Conservation (phyloP, 768 basidiomycete genomes). For the Mycena galopus region DNA sequence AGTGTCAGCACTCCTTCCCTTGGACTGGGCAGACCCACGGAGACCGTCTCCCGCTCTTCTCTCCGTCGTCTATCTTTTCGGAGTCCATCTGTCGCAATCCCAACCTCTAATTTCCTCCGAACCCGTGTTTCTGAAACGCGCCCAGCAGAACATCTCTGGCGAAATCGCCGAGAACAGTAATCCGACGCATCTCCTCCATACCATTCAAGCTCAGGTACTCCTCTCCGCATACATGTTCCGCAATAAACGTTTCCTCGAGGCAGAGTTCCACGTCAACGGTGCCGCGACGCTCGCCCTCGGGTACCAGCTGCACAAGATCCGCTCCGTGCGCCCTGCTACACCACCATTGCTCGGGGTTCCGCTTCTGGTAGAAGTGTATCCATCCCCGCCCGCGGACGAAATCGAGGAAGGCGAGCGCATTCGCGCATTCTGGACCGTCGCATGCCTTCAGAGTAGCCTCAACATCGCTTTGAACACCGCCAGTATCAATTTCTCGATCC, state of each 20-base stretch:
- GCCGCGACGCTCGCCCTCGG: slow-evolving; percentile 29
- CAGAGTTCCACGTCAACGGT: slow-evolving; percentile 27
- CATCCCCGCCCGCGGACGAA: slow-evolving; percentile 1
- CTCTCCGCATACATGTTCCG: slow-evolving; percentile 30
- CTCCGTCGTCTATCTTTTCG: slow-evolving; percentile 24
- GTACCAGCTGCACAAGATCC: slow-evolving; percentile 25
- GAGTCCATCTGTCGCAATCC: slow-evolving; percentile 24
- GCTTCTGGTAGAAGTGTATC: neutral
- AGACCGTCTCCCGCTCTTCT: slow-evolving; percentile 28
- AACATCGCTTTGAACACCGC: slow-evolving; percentile 6
- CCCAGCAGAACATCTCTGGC: slow-evolving; percentile 14
- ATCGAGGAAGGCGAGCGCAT: slow-evolving; percentile 39
- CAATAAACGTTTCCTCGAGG: slow-evolving; percentile 25
- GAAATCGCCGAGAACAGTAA: slow-evolving; percentile 14
- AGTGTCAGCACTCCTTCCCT: slow-evolving; percentile 20
- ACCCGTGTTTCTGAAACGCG: slow-evolving; percentile 21
- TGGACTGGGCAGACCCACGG: slow-evolving; percentile 8
- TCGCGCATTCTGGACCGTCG: slow-evolving; percentile 38
- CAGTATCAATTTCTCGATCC: slow-evolving; percentile 10
- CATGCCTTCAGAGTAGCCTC: slow-evolving; percentile 29
- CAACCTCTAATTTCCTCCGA: slow-evolving; percentile 12
- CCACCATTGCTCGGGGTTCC: slow-evolving; percentile 7
- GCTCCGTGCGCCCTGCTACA: slow-evolving; percentile 3
- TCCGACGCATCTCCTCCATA: slow-evolving; percentile 10
- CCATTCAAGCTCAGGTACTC: slow-evolving; percentile 34